Evolutionary conservation across 192 early-diverging fungal genomes (phyloP).

Genomic region (Coemansia sp.): DNA sequence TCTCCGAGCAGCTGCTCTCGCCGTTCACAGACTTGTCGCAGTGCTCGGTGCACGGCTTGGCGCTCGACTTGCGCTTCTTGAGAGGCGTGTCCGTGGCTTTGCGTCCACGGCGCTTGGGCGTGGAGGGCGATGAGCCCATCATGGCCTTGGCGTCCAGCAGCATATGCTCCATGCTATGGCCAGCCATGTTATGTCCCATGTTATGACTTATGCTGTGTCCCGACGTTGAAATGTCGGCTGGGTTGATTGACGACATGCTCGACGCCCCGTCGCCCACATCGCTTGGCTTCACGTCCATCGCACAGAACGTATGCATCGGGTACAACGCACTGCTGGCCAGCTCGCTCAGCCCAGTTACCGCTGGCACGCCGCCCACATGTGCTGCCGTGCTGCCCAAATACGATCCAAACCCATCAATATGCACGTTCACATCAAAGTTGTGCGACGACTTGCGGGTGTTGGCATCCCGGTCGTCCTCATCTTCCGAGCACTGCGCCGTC

Average conservation of each 20-base stretch:
- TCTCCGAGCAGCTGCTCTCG: slow-evolving; percentile 31
- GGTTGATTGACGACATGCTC: slow-evolving; percentile 17
- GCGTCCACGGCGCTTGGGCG: slow-evolving; percentile 26
- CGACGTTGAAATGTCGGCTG: slow-evolving; percentile 13
- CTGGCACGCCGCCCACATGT: not conserved
- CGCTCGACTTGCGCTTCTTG: slow-evolving; percentile 25
- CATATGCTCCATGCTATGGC: not conserved
- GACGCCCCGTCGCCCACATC: not conserved
- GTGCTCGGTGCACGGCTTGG: slow-evolving; percentile 5
- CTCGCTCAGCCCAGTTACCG: slow-evolving; percentile 2
- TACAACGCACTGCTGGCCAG: slow-evolving; percentile 4
- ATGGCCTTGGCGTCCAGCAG: slow-evolving; percentile 7
- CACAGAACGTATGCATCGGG: slow-evolving; percentile 13
- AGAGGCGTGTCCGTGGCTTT: not conserved
- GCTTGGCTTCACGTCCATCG: not conserved
- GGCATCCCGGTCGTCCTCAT: slow-evolving; percentile 37
- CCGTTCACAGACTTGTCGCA: not conserved
- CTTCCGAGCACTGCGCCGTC: slow-evolving; percentile 45
- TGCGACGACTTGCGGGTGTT: slow-evolving; percentile 23
- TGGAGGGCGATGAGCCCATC: not conserved
- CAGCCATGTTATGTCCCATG: not conserved
- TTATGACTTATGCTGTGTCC: not conserved
- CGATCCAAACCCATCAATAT: slow-evolving; percentile 10
- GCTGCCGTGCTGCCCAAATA: slow-evolving; percentile 13
- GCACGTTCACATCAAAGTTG: slow-evolving; percentile 16